A percentile compares a stretch with the other conserved stretches of the same genome.
Evolutionary conservation across 176 grass and related monocot species (phyloP).

Genomic region (Oryza australiensis): DNA sequence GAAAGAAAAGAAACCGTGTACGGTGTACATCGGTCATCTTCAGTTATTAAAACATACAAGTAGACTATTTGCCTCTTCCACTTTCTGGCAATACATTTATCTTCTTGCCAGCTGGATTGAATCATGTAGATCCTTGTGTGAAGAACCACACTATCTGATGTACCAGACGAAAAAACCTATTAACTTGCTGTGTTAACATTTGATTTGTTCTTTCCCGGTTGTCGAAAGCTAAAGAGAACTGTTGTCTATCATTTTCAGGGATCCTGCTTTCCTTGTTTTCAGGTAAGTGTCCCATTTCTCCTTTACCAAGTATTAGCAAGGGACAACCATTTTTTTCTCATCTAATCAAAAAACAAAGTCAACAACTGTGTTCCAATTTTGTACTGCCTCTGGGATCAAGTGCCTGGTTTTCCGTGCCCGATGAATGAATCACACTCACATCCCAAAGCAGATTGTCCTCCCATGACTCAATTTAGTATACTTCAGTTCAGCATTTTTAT

Average conservation of each 20-base stretch:
- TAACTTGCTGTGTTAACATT: neutral
- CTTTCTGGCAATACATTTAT: neutral
- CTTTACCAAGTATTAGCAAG: neutral
- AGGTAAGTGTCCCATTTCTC: slow-evolving; percentile 1
- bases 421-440: slow-evolving; percentile 19
- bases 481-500: neutral
- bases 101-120: neutral
- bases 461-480: neutral
- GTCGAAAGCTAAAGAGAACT: slow-evolving; percentile 11
- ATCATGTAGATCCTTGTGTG: neutral
- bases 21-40: neutral
- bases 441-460: neutral
- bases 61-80: neutral
- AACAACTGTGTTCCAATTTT: slow-evolving; percentile 30
- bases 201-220: slow-evolving; percentile 9
- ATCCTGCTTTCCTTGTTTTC: slow-evolving; percentile 35
- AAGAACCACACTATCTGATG: neutral
- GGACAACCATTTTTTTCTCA: neutral
- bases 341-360: slow-evolving; percentile 22
- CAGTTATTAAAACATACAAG: neutral
- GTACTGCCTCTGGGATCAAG: slow-evolving; percentile 40
- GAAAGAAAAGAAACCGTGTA: neutral
- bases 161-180: neutral
- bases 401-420: neutral
- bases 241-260: slow-evolving; percentile 30